Percentiles rank a stretch among this genome's conserved stretches.
Conservation (phyloP, 2,329 filamentous ascomycete species). For the Didymella arachidicola region DNA sequence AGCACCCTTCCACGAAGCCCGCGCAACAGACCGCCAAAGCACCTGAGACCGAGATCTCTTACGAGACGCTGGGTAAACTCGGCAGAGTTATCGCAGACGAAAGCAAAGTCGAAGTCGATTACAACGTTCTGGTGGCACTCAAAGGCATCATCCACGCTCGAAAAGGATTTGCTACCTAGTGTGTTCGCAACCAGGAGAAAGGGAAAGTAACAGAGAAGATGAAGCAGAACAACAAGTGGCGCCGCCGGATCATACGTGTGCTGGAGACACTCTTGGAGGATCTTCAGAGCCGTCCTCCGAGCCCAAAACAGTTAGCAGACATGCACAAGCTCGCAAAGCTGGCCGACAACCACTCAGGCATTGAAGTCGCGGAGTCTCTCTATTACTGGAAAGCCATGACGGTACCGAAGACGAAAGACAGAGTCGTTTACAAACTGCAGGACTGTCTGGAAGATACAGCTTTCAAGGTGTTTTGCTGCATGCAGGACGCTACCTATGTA, state of each 20-base stretch:
- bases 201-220: neutral
- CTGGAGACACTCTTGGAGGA: conserved; percentile 3
- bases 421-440: conserved; percentile 14
- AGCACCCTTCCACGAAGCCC: neutral
- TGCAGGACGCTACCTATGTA: conserved; percentile 43
- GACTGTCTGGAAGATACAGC: conserved; percentile 20
- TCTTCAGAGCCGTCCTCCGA: conserved; percentile 14
- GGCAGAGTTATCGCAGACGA: conserved; percentile 10
- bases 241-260: conserved; percentile 22
- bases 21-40: neutral
- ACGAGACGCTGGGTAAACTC: conserved; percentile 6
- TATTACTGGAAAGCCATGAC: conserved; percentile 2
- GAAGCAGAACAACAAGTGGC: conserved; percentile 17
- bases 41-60: conserved; percentile 4
- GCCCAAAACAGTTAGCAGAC: neutral
- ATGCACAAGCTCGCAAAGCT: neutral
- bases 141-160: conserved; percentile 23
- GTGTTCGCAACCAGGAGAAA: conserved; percentile 15
- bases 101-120: conserved; percentile 8
- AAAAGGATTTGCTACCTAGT: conserved; percentile 25
- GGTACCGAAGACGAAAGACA: neutral
- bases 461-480: conserved; percentile 35
- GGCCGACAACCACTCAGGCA: too few relatives aligned
- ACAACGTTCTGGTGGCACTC: conserved; percentile 17
- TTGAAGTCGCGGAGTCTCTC: conserved; percentile 7